Evolutionary conservation across 257 asterid species (phyloP).

Genomic region (Thymus mandschuricus): DNA sequence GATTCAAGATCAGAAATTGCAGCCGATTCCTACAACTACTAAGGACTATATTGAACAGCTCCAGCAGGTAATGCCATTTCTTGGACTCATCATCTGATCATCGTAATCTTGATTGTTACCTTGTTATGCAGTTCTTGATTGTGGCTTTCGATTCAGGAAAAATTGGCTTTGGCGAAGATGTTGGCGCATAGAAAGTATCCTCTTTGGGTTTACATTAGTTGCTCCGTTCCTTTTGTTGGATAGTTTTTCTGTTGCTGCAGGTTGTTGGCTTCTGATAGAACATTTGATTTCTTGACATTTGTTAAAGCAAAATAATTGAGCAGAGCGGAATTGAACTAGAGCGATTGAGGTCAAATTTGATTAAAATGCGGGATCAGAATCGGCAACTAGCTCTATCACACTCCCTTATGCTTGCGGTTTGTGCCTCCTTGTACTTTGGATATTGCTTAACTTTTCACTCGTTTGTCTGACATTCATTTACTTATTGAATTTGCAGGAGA

Average conservation of each 20-base stretch:
- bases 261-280: constrained; percentile 1
- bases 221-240: constrained; percentile 20
- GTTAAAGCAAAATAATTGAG: constrained; percentile 65
- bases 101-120: not conserved
- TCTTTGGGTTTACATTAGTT: constrained; percentile 28
- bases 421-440: constrained; percentile 24
- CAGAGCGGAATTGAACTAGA: constrained; percentile 69
- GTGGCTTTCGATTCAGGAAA: constrained; percentile 52
- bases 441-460: not conserved
- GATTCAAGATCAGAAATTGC: constrained; percentile 38
- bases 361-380: constrained; percentile 71
- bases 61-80: constrained; percentile 42
- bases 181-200: constrained; percentile 81
- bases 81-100: not conserved
- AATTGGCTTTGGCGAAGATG: constrained; percentile 54
- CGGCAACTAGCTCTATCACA: constrained; percentile 59
- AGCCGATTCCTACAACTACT: constrained; percentile 33
- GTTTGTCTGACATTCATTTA: constrained; percentile 23
- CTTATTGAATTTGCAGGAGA: constrained; percentile 55
- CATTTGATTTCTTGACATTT: constrained; percentile 37
- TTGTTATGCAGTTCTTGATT: constrained; percentile 22
- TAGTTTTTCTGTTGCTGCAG: not conserved
- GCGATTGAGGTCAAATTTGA: constrained; percentile 52
- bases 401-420: constrained; percentile 62
- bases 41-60: constrained; percentile 55